Conservation (phyloP, 179 eudicot genomes). For the Corrigiola litoralis region DNA sequence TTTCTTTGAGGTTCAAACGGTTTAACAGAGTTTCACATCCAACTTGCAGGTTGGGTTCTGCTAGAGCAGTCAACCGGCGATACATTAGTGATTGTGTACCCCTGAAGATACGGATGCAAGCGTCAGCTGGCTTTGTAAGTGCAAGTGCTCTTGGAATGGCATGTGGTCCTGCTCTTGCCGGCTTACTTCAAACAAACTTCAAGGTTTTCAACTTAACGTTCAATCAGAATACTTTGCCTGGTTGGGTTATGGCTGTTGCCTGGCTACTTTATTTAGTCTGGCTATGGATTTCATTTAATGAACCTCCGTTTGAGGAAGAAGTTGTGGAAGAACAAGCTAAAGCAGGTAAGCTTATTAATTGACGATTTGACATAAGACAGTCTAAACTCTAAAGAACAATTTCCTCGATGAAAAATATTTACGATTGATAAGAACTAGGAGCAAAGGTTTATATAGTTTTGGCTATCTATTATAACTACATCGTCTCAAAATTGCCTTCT, state of each 20-base stretch:
- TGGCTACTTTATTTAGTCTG: slow-evolving; percentile 66
- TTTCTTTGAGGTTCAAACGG: neutral
- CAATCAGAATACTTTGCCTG: slow-evolving; percentile 68
- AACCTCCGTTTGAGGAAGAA: slow-evolving; percentile 48
- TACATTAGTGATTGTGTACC: slow-evolving; percentile 91
- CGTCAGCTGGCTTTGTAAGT: slow-evolving; percentile 87
- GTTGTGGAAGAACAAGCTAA: slow-evolving; percentile 22
- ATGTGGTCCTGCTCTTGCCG: slow-evolving; percentile 88
- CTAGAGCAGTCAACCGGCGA: slow-evolving; percentile 83
- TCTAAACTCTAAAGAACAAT: no score
- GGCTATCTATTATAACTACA: no score
- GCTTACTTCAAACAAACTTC: slow-evolving; percentile 60
- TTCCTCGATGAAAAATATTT: no score
- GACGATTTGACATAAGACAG: no score
- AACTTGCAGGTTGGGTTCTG: slow-evolving; percentile 70
- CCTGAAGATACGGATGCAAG: slow-evolving; percentile 73
- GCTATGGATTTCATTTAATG: slow-evolving; percentile 59
- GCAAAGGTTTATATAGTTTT: no score
- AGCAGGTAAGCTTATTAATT: slow-evolving; percentile 40
- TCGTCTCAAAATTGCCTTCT: no score
- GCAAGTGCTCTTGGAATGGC: slow-evolving; percentile 98
- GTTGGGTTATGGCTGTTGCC: slow-evolving; percentile 80
- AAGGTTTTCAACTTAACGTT: slow-evolving; percentile 57
- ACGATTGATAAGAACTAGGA: no score
- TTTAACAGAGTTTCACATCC: neutral